Evolutionary conservation across 1,139 yeast genomes (phyloP), one percentile per base, ranked within the genome.

Genomic region (Kluyveromyces sp.): DNA sequence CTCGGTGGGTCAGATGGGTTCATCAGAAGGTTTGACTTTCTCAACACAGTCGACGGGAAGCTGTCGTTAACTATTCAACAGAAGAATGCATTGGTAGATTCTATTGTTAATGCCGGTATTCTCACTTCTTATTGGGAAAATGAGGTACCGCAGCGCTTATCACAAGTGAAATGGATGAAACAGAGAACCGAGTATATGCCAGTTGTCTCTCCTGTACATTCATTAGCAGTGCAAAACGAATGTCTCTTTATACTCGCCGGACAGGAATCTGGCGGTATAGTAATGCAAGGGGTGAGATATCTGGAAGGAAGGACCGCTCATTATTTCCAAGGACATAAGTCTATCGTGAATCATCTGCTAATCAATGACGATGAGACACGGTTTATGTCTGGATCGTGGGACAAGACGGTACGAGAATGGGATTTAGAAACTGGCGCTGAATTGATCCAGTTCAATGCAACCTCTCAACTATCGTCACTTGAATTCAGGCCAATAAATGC

Each of bases 1-100:
- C 83, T 96, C 1, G 99, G 99, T 17, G 98, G 98, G 4, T 94
- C 86, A 52, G 99, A 92, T 62, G 99, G 99, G 11, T 86, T 80
- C 56, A 84, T 92, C 35, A 70, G 98, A 41, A 86, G 85, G 58
- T 92, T 83, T 64, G 96, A 94, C 63, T 83, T 92, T 51, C 74
- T 81, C 38, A 83, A 82, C 32, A 83, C 96, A 1, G 76, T 92
- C 22, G 89, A 85, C 55, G 97, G 97, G n/a, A 85, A 84, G 56
- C 70, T 84, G 4, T 94, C 94, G 2, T 68, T 92, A 45, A 92
- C 98, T 0, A 85, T 88, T 56, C 89, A 95, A 1, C 98, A 92
- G 61, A 78, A 78, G 55, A 98, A 92, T 62, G 85, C 87, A 41
- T 69, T 87, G 47, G 88, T 87, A 15, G 99, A 92, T 60, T 77